Evolutionary conservation across 352 stramenopile species (phyloP), one percentile per base, ranked within the genome.

Genomic region (Plasmopara viticola): DNA sequence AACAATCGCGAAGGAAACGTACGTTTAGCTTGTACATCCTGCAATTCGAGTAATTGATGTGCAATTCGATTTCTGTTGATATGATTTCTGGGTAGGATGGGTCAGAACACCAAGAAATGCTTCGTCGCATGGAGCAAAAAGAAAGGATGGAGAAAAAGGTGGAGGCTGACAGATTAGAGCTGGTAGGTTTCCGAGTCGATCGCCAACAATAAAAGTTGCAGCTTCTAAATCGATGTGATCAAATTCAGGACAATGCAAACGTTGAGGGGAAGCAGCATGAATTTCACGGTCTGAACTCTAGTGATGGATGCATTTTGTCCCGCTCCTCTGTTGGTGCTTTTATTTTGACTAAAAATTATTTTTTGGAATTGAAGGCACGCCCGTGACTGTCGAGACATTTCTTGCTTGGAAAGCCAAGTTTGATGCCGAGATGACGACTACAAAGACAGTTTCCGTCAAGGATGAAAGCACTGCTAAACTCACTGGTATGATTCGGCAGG

Each of bases 101-200:
- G 25, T 93, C 82, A 20, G 84, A 94, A 61, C 89, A 94, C 58
- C 81, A 94, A 41, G 79, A 94, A 56, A 94, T 94, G 84, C 65
- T 94, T 51, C 81, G 80, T 53, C 84, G 84, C 25, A 74, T 91
- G 54, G 78, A 91, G 64, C 66, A 77, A 47, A 73, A 72, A 53
- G 81, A 92, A 66, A 94, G 89, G 51, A 78, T 86, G 49, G 78
- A 94, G 45, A 72, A 87, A 10, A 70, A 78, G 29, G 77, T 70
- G 17, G 78, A 85, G 29, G 80, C 73, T 0, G 62, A 69, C 14
- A 79, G 70, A 39, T 55, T 66, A 48, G 68, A 80, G 42, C 38
- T 70, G 66, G 70, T 83, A 17, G 48, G 48, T 46, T 15, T 5
- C 20, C 20, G 20, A 25, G 20, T 25, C 20, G 20, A 25, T 25